Evolutionary conservation across 257 asterid genomes (phyloP), one percentile per base, ranked within the genome.

Genomic region (Solanum arcanum): DNA sequence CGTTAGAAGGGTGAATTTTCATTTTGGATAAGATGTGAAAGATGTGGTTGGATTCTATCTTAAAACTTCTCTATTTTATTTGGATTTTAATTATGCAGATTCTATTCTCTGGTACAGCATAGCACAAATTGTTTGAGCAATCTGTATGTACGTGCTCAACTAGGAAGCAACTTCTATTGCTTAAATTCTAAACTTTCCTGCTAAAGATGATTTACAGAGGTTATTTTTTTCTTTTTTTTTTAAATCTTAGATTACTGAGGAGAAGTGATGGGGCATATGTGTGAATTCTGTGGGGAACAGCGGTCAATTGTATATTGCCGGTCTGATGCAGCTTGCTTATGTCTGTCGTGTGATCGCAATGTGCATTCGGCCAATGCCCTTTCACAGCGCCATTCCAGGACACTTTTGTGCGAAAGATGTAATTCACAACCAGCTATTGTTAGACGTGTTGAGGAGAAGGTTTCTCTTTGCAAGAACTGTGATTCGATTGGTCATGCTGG

Each of bases 331-430:
- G 87, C 87, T 41, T 70, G 91, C 91, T 44, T 94, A 41, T 94
- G 97, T 85, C 91, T 94, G 82, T 90, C 96, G 12, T 94, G 98
- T 84, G 98, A 94, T 86, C 91, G 94, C 33, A 90, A 85, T n/a
- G 91, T 94, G 86, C 98, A 94, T 88, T 92, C 97, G 6, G 98
- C 98, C 7, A 94, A 93, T 39, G 92, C 92, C 8, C 94, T 94
- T 66, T 93, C 97, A 6, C 88, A 88, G 88, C 95, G 95, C 78
- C 98, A 94, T 88, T 84, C 88, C 37, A 91, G 98, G 89, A 89
- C 93, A 23, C 97, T 92, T 62, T 84, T 93, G 33, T 94, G 97
- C 25, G 96, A 94, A 66, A 86, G 90, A 60, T 94, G 97, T 90
- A 90, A 88, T 83, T 86, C 86, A 68, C 90, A 92, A 70, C 94